Percentiles rank a stretch among this genome's conserved stretches.
Evolutionary conservation across 106 monocot species (phyloP).

Genomic region (Posidonia australis): DNA sequence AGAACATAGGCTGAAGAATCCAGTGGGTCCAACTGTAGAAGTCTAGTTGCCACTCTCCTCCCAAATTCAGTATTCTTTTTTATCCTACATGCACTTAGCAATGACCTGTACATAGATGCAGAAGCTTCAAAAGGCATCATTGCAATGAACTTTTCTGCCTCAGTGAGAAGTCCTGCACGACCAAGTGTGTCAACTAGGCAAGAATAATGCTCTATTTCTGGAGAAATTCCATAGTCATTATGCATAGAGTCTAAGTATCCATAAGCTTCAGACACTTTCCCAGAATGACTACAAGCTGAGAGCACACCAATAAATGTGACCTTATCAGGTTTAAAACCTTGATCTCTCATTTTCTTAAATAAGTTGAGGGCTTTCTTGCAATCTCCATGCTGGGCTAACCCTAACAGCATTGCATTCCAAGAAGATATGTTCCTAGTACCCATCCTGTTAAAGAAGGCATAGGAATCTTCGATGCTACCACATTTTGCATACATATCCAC

Average conservation of each 20-base stretch:
- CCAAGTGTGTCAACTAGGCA: conserved; percentile 64
- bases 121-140: conserved; percentile 59
- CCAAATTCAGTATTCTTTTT: conserved; percentile 42
- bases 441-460: conserved; percentile 37
- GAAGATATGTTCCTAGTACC: conserved; percentile 28
- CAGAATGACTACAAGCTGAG: conserved; percentile 77
- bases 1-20: conserved; percentile 75
- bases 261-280: conserved; percentile 50
- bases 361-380: conserved; percentile 36
- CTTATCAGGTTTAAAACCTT: conserved; percentile 45
- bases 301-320: conserved; percentile 60
- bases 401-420: conserved; percentile 65
- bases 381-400: conserved; percentile 60
- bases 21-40: conserved; percentile 37
- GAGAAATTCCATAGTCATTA: conserved; percentile 35
- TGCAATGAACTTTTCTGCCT: conserved; percentile 53
- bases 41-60: conserved; percentile 28
- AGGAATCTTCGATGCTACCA: conserved; percentile 55
- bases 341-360: conserved; percentile 30
- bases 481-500: conserved; percentile 86
- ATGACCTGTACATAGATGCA: conserved; percentile 41
- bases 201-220: conserved; percentile 65
- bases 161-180: conserved; percentile 38
- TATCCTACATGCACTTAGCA: conserved; percentile 60
- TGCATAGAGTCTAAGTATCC: conserved; percentile 45